Evolutionary conservation across 179 eudicot genomes (phyloP).

Genomic region (Pouteria campechiana): DNA sequence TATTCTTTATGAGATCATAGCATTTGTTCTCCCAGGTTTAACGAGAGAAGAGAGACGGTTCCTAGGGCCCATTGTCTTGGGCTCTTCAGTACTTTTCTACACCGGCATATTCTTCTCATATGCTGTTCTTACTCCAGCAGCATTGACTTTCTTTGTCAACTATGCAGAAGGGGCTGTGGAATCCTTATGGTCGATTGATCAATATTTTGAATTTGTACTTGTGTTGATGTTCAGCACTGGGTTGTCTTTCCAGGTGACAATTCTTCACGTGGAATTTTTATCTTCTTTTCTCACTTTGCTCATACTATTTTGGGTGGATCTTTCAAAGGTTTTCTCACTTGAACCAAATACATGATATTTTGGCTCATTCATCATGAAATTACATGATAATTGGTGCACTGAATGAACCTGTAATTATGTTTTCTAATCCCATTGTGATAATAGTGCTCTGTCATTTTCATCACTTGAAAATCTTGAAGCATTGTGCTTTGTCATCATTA

Average conservation of each 20-base stretch:
- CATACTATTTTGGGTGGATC: too few species aligned
- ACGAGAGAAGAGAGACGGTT: constrained; percentile 83
- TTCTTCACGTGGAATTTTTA: too few species aligned
- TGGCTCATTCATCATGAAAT: too few species aligned
- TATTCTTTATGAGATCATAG: constrained; percentile 89
- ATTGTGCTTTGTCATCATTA: too few species aligned
- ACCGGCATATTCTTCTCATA: constrained; percentile 83
- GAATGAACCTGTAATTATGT: too few species aligned
- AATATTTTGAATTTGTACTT: constrained; percentile 92
- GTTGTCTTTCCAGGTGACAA: constrained; percentile 82
- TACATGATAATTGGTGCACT: too few species aligned
- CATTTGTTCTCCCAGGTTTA: constrained; percentile 89
- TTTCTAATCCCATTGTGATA: too few species aligned
- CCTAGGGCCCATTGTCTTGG: constrained; percentile 83
- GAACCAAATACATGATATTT: too few species aligned
- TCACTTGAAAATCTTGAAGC: too few species aligned
- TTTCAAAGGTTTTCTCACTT: too few species aligned
- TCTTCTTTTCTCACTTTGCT: too few species aligned
- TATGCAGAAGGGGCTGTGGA: constrained; percentile 98
- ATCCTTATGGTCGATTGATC: constrained; percentile 97
- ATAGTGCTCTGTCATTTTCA: too few species aligned
- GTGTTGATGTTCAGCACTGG: constrained; percentile 98
- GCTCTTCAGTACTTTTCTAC: constrained; percentile 87
- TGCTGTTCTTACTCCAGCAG: constrained; percentile 92
- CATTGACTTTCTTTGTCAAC: constrained; percentile 83